Percentiles rank a stretch among this genome's conserved stretches.
Conservation (phyloP, 1,284 basidiomycete species). For the Phlebopus sp. region DNA sequence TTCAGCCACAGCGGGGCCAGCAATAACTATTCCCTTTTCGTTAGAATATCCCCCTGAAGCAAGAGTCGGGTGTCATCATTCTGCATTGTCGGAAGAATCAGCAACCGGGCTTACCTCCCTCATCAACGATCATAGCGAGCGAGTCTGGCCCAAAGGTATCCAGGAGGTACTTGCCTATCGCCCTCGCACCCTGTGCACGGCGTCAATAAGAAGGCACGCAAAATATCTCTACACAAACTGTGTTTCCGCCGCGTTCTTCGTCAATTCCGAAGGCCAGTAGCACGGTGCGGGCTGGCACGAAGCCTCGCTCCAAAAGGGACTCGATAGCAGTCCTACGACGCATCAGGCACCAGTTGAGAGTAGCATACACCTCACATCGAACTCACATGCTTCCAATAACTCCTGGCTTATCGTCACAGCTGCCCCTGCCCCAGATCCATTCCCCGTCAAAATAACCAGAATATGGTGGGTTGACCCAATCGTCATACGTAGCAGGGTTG, state of each 20-base stretch:
- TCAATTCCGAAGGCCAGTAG: slow-evolving; percentile 70
- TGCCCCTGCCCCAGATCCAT: slow-evolving; percentile 63
- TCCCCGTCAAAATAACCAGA: slow-evolving; percentile 48
- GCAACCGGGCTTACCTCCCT: slow-evolving; percentile 37
- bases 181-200: slow-evolving; percentile 43
- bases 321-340: slow-evolving; percentile 49
- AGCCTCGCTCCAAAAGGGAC: slow-evolving; percentile 49
- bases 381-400: slow-evolving; percentile 55
- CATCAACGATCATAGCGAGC: slow-evolving; percentile 55
- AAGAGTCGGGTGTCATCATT: neutral
- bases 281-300: slow-evolving; percentile 50
- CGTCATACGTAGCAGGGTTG: slow-evolving; percentile 45
- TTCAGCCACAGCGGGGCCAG: slow-evolving; percentile 55
- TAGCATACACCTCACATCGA: neutral
- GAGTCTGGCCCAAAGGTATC: slow-evolving; percentile 50
- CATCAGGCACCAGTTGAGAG: neutral
- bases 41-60: slow-evolving; percentile 35
- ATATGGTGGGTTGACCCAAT: slow-evolving; percentile 55
- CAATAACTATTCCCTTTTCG: slow-evolving; percentile 40
- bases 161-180: slow-evolving; percentile 45
- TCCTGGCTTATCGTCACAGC: slow-evolving; percentile 60
- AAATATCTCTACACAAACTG: slow-evolving; percentile 28
- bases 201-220: slow-evolving; percentile 6
- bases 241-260: slow-evolving; percentile 58
- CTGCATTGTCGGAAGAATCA: neutral